Evolutionary conservation across 768 basidiomycete genomes (phyloP).

Genomic region (Leucosporidium yakuticum): DNA sequence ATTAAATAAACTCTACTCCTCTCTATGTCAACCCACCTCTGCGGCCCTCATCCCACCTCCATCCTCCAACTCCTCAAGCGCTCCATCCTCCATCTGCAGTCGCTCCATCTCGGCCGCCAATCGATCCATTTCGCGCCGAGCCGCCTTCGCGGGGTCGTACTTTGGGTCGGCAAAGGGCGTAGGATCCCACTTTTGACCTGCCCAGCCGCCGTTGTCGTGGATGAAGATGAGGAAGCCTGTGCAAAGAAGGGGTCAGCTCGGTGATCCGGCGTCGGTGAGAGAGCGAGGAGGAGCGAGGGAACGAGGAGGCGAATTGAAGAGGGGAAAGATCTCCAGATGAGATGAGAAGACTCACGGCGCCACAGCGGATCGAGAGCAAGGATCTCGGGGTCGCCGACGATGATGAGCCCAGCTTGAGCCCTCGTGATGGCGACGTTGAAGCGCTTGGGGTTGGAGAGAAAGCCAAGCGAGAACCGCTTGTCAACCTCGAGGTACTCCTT

Average conservation of each 20-base stretch:
- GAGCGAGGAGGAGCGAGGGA: too few relatives aligned
- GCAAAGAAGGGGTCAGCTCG: not conserved
- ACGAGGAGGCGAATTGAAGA: too few relatives aligned
- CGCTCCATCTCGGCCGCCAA: too few relatives aligned
- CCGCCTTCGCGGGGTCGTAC: not conserved
- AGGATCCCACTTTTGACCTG: not conserved
- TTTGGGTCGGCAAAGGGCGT: not conserved
- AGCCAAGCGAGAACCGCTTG: slow-evolving; percentile 39
- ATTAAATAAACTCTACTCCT: too few relatives aligned
- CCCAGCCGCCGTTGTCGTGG: not conserved
- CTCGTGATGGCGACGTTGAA: slow-evolving; percentile 46
- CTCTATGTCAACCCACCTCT: too few relatives aligned
- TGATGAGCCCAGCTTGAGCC: slow-evolving; percentile 42
- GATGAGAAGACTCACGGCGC: slow-evolving; percentile 22
- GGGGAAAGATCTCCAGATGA: too few relatives aligned
- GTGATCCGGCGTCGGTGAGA: not conserved
- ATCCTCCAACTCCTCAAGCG: too few relatives aligned
- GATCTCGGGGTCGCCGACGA: slow-evolving; percentile 42
- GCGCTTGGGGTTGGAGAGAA: slow-evolving; percentile 42
- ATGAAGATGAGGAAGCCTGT: slow-evolving; percentile 2
- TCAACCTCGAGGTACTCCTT: slow-evolving; percentile 39
- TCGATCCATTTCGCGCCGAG: too few relatives aligned
- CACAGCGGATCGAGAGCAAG: slow-evolving; percentile 41
- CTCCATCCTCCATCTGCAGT: too few relatives aligned
- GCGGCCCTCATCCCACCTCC: too few relatives aligned